These are phyloP conservation scores for Quercus tomentella DNA, from an alignment of 331 rosid genomes.

Conservation along the genomic window DNA sequence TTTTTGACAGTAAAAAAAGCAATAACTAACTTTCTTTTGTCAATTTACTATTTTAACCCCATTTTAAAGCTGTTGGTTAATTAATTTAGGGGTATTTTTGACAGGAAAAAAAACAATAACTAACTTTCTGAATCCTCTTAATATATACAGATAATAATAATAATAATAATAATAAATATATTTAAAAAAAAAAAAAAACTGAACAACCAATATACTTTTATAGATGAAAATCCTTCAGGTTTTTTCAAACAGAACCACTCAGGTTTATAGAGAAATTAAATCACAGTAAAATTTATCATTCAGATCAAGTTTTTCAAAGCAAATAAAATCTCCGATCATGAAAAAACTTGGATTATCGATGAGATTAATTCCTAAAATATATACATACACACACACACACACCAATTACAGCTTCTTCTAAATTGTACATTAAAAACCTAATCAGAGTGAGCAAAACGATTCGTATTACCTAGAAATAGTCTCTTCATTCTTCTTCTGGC, in stretches of 20 bases:
- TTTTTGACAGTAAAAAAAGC: too few relatives aligned
- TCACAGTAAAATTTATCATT: neutral
- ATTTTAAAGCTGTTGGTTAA: too few relatives aligned
- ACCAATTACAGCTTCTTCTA: neutral
- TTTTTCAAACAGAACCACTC: neutral
- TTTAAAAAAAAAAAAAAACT: neutral
- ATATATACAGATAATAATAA: too few relatives aligned
- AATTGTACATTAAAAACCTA: neutral
- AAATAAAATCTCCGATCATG: neutral
- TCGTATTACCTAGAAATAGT: conserved; percentile 73
- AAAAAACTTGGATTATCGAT: too few relatives aligned
- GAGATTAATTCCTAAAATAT: neutral
- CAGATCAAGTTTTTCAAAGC: neutral
- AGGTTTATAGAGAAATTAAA: neutral
- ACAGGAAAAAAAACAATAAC: too few relatives aligned
- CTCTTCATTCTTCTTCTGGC: conserved; percentile 94
- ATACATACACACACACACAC: neutral
- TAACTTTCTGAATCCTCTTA: too few relatives aligned
- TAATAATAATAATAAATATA: too few relatives aligned
- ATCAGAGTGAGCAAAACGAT: conserved; percentile 7
- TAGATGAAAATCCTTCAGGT: neutral
- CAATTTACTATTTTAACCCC: too few relatives aligned
- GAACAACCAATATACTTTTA: neutral
- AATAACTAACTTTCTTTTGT: too few relatives aligned
- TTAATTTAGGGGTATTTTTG: too few relatives aligned